These are phyloP conservation scores for Hypomyces perniciosus DNA, from an alignment of 2,329 filamentous ascomycete genomes.

Conservation along the genomic window DNA sequence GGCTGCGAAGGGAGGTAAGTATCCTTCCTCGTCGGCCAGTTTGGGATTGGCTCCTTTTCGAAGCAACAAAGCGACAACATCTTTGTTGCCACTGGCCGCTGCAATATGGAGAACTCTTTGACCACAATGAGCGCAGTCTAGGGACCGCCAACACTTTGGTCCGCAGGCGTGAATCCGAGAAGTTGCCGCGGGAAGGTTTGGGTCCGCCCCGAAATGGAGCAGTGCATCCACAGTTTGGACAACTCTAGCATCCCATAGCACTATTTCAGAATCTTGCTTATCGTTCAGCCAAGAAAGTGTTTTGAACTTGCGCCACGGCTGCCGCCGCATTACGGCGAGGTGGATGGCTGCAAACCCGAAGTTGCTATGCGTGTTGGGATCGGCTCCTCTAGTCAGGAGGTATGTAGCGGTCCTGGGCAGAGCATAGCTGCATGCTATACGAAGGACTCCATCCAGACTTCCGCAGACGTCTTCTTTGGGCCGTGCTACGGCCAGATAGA, in stretches of 20 bases:
- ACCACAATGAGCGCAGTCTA: slow-evolving; percentile 4
- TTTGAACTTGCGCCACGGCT: slow-evolving; percentile 5
- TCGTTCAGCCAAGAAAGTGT: not conserved
- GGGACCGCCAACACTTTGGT: slow-evolving; percentile 6
- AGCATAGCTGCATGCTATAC: slow-evolving; percentile 10
- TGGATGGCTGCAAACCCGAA: slow-evolving; percentile 10
- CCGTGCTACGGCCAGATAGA: slow-evolving; percentile 5
- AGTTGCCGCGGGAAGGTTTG: not conserved
- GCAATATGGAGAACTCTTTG: slow-evolving; percentile 8
- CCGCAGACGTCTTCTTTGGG: not conserved
- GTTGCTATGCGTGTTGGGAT: slow-evolving; percentile 3
- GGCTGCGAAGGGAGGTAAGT: slow-evolving; percentile 3
- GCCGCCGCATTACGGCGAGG: not conserved
- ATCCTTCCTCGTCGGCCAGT: slow-evolving; percentile 7
- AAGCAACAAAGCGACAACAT: slow-evolving; percentile 1
- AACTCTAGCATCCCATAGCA: slow-evolving; percentile 1
- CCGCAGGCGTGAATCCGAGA: not conserved
- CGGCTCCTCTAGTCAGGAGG: slow-evolving; percentile 6
- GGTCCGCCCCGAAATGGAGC: slow-evolving; percentile 7
- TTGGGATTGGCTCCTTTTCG: not conserved
- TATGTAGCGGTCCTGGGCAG: slow-evolving; percentile 4
- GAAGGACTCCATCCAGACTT: slow-evolving; percentile 7
- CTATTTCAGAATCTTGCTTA: not conserved
- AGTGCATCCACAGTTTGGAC: slow-evolving; percentile 1
- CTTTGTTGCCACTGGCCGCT: slow-evolving; percentile 1